These are phyloP conservation scores for Flaveria floridana DNA, from an alignment of 140 eudicot species.

Conservation along the genomic window DNA sequence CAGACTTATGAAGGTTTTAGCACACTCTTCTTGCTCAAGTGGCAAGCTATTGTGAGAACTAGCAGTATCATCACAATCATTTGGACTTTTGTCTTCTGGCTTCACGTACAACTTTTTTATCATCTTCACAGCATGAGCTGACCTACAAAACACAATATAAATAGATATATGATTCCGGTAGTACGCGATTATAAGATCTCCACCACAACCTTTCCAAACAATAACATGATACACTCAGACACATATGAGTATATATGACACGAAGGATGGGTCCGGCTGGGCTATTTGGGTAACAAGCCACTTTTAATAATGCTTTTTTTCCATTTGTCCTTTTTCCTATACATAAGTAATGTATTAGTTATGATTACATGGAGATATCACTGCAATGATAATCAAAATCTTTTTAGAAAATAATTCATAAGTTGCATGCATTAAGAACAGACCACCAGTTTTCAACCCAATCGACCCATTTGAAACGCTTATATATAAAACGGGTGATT, in stretches of 20 bases:
- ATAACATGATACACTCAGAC: slow-evolving; percentile 3
- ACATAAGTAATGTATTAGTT: neutral
- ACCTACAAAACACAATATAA: slow-evolving; percentile 53
- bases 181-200: slow-evolving; percentile 8
- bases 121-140: slow-evolving; percentile 81
- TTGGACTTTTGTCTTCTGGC: slow-evolving; percentile 67
- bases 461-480: slow-evolving; percentile 3
- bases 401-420: neutral
- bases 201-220: neutral
- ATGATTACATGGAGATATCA: neutral
- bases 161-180: neutral
- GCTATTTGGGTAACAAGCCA: neutral
- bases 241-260: slow-evolving; percentile 7
- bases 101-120: slow-evolving; percentile 65
- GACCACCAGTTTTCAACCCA: neutral
- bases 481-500: neutral
- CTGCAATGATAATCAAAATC: neutral
- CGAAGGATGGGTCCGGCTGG: neutral
- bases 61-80: slow-evolving; percentile 62
- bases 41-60: slow-evolving; percentile 87
- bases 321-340: neutral
- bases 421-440: neutral
- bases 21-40: slow-evolving; percentile 78
- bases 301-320: neutral
- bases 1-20: slow-evolving; percentile 67